phyloP scores from a whole-genome alignment of 2,329 filamentous ascomycete species.

The Trichoderma sp. region DNA sequence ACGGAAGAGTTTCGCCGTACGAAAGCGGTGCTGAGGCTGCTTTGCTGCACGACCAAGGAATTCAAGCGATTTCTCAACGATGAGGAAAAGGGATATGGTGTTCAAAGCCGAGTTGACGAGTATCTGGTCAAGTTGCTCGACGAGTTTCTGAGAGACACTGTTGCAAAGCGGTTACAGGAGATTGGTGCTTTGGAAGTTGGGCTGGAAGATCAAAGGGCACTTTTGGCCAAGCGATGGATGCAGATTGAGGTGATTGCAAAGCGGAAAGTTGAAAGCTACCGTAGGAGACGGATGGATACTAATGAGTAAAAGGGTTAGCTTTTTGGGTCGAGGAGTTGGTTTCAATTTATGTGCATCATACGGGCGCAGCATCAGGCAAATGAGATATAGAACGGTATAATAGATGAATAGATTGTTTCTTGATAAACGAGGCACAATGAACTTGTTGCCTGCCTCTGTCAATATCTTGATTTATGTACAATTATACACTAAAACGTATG shows the following conservation, averaged over 20 bases:
- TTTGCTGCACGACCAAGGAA: conserved; percentile 40
- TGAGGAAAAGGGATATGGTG: conserved; percentile 39
- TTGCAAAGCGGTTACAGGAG: neutral
- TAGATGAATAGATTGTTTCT: neutral
- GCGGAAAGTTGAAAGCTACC: neutral
- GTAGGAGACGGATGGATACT: neutral
- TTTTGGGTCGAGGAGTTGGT: no score
- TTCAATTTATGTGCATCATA: neutral
- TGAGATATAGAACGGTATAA: neutral
- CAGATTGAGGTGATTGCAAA: conserved; percentile 9
- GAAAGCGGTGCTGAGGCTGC: conserved; percentile 54
- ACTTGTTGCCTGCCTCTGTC: neutral
- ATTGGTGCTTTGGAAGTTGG: conserved; percentile 7
- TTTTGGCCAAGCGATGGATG: conserved; percentile 11
- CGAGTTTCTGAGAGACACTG: neutral
- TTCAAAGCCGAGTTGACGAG: conserved; percentile 5
- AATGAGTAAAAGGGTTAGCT: neutral
- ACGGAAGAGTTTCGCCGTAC: conserved; percentile 55
- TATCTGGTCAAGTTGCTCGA: neutral
- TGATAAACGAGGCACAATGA: neutral
- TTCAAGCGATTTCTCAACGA: conserved; percentile 47
- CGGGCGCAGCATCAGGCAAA: neutral
- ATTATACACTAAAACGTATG: neutral
- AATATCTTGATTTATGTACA: neutral
- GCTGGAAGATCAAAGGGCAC: neutral